phyloP scores from a whole-genome alignment of 2,329 filamentous ascomycete species.

The Zasmidium angulare region DNA sequence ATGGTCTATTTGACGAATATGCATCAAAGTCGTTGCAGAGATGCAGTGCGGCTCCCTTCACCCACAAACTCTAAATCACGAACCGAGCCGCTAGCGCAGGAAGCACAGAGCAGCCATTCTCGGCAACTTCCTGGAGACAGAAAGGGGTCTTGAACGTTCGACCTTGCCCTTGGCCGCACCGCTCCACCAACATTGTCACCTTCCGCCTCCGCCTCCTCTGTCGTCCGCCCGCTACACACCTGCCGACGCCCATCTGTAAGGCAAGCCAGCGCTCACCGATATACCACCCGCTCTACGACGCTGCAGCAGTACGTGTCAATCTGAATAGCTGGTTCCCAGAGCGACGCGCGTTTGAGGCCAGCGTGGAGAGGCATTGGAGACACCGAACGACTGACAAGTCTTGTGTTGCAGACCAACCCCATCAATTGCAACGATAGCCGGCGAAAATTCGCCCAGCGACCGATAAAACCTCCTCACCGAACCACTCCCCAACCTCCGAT shows the following conservation, averaged over 20 bases:
- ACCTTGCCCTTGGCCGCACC: not conserved
- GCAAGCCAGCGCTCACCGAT: not conserved
- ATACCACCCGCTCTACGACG: slow-evolving; percentile 5
- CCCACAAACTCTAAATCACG: not conserved
- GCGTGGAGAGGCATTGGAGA: not conserved
- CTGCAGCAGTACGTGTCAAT: not conserved
- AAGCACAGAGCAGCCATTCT: not conserved
- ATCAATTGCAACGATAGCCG: not conserved
- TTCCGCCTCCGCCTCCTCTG: not conserved
- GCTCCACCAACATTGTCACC: not conserved
- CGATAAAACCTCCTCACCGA: not conserved
- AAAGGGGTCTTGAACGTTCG: not conserved
- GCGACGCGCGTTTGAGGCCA: slow-evolving; percentile 5
- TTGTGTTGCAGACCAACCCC: not conserved
- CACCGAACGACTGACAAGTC: not conserved
- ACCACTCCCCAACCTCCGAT: not conserved
- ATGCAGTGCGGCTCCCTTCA: not conserved
- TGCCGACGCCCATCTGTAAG: not conserved
- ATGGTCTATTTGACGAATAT: not conserved
- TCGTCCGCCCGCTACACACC: not conserved
- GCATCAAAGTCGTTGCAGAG: not conserved
- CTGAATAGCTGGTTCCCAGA: not conserved
- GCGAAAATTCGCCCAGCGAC: not conserved
- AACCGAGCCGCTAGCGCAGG: not conserved
- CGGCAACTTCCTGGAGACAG: not conserved